Evolutionary conservation across 805 yeast species (phyloP), one percentile per base, ranked within the genome.

Genomic region (Dipodascus geniculatus): DNA sequence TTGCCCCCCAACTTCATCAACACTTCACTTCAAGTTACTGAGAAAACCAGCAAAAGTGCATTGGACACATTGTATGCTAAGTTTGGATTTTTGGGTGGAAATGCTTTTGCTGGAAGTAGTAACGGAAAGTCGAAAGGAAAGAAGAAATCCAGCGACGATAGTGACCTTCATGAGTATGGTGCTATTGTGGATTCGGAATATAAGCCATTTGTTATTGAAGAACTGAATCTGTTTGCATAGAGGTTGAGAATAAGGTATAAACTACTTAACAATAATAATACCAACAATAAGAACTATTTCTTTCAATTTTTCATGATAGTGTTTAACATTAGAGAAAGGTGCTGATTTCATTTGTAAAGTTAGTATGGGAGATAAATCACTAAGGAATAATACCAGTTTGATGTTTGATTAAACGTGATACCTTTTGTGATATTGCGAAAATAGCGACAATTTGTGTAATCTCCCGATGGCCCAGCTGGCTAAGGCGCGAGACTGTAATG

Each of bases 191-290:
- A 93, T 69, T 81, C 91, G 24, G 97, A 91, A 55, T 91, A 91
- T 68, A 96, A 91, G 71, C 98, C 98, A 52, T 93, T 93, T 71
- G 99, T 91, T 52, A 70, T 93, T 60, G 91, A 87, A 68, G 78
- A 77, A 51, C 69, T 80, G 48, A 75, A 71, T 55, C 60, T 79
- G 49, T 38, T 38, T 38, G 44, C 44, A 38, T 38, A 38, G 44
- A 38, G 33, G 33, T 28, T 28, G 11, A 6, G 33, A 28, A 11
- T n/a, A 28, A 28, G 6, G 33, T 28, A 28, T 28, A 28, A 28
- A 28, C 33, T 28, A 28, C 33, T 28, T 28, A 28, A 28, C 33
- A 28, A 28, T 11, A 28, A 28, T 28, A 28, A 28, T 28, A 28
- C 11, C 33, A 11, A 28, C n/a, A n/a, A n/a, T n/a, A n/a, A n/a